Base-by-base conservation (phyloP, 306 rosid genomes). In the Trichosanthes truncata region DNA sequence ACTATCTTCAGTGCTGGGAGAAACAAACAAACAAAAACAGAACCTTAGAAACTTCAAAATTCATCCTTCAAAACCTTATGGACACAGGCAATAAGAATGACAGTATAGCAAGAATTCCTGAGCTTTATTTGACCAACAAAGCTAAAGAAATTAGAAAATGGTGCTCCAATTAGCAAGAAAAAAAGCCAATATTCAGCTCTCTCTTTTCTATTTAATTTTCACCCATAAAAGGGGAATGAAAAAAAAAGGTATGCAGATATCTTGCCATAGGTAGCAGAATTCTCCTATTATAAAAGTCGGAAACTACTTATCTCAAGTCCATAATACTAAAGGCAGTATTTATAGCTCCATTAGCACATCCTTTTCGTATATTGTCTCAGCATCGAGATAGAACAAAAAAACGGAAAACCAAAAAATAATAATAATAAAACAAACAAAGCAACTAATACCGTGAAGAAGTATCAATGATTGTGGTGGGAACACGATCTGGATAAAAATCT, bases 401-500 rank as follows among this genome's bases (percentile, higher is more conserved):
- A 55, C 40, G 33, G 2, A 29, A 29, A 29, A 29, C 40, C 2
- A 36, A 36, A 36, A 36, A 36, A 36, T 0, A 36, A 36, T 1
- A 1, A 29, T 29, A 63, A 63, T 13, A 68, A 40, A 68, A 40
- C 29, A 31, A 78, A 9, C 10, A 82, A 12, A 3, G 63, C 11
- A 26, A 4, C 57, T 0, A 38, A 63, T 83, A 96, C 99, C 93
- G 93, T 29, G 99, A 96, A 12, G 99, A 89, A 57, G 99, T 91
- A 76, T 96, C 99, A 57, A 96, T 88, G 71, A 96, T 87, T 6
- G 96, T 96, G 77, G 93, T 87, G 26, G 99, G 98, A 15, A 96
- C 97, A 4, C 90, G 91, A 61, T 96, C 99, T 18, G 99, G 99
- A 53, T 89, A 96, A 57, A 91, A 89, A 83, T 93, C 98, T 14